Evolutionary conservation across 2,329 filamentous ascomycete genomes (phyloP).

Genomic region (Elsinoe ampelina): DNA sequence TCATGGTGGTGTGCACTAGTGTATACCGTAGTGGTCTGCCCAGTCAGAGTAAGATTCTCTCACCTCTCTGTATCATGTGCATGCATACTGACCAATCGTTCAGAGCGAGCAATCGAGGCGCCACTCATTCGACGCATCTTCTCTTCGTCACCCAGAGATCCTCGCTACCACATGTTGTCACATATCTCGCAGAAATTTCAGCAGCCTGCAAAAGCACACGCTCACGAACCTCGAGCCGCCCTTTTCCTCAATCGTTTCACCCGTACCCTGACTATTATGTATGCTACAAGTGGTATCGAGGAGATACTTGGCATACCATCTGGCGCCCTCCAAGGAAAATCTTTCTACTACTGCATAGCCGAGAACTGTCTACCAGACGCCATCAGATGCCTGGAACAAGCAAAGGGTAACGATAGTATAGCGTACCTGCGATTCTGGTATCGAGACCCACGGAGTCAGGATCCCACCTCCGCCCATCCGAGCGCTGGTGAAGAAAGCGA

Average conservation of each 20-base stretch:
- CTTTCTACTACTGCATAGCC: constrained; percentile 81
- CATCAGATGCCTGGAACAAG: constrained; percentile 68
- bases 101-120: constrained; percentile 68
- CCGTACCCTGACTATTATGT: constrained; percentile 74
- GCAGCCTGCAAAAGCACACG: constrained; percentile 45
- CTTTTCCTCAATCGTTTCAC: constrained; percentile 83
- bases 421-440: constrained; percentile 83
- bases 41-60: constrained; percentile 54
- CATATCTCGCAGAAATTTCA: constrained; percentile 73
- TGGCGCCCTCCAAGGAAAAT: constrained; percentile 61
- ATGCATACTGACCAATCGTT: background rate
- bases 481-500: constrained; percentile 34
- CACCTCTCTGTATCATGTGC: background rate
- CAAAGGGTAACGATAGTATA: constrained; percentile 84
- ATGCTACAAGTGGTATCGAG: constrained; percentile 66
- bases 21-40: constrained; percentile 61
- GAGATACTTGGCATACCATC: constrained; percentile 66
- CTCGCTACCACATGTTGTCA: constrained; percentile 81
- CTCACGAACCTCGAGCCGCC: constrained; percentile 69
- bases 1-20: constrained; percentile 74
- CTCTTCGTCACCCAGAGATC: constrained; percentile 70
- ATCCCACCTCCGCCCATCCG: constrained; percentile 38
- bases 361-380: constrained; percentile 68
- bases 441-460: constrained; percentile 55
- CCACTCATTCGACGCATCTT: constrained; percentile 72